Base-by-base conservation (phyloP, 116 monocot genomes). In the Phalaenopsis hybrid region DNA sequence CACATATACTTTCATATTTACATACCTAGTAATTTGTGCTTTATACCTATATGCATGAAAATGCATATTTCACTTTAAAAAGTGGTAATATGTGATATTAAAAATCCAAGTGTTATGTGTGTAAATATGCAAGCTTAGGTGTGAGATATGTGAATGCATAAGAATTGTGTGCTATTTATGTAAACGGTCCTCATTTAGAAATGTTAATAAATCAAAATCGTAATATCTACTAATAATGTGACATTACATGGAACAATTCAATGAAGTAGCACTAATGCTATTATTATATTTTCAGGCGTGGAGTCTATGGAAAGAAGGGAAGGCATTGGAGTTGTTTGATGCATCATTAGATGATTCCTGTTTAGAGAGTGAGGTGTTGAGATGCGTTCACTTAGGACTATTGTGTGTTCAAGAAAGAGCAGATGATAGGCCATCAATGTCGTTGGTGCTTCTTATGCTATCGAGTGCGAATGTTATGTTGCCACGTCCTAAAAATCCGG, bases 381-480 rank as follows among this genome's bases (percentile, higher is more conserved):
- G 59, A 76, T 75, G 82, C 45, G 76, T 82, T n/a, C 23, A 76
- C 20, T 43, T 81, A 3, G 88, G 85, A 33, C 83, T 88, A 8
- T 55, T 85, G 4, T 88, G 88, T 33, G 85, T 88, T n/a, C 88
- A 88, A 76, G 88, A 83, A 34, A 44, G 63, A 4, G 57, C 85
- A 8, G 79, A 45, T 31, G 88, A 82, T 37, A 83, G 88, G 65
- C 88, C 88, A n/a, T 44, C 83, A 8, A 88, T 85, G 85, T 80
- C 85, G 31, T 78, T 77, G 1, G 81, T 85, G 7, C 46, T 83
- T 25, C 16, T 63, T 48, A 85, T 85, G 88, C 58, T 88, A 37
- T 83, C 74, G 13, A 78, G 74, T 55, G 80, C 55, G 28, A 81
- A 15, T 41, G 43, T 15, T 11, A 9, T 41, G 28, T 34, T 85